Base-by-base conservation (phyloP, 805 yeast species). In the Blastobotrys parvus region DNA sequence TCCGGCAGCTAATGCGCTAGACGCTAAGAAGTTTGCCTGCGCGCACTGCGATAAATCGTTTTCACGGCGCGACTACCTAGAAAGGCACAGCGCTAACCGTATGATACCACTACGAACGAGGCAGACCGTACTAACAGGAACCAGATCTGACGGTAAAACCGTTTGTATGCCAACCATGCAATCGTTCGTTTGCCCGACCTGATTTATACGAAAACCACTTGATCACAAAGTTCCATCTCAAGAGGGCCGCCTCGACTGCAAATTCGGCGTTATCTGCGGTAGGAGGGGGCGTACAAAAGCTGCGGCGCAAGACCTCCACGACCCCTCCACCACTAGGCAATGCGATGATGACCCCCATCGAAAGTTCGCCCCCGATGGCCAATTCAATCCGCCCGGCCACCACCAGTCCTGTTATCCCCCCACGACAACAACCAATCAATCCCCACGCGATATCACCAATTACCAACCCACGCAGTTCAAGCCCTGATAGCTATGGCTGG, bases 151-250 rank as follows among this genome's bases (percentile, higher is more conserved):
- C 52, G 3, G 57, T 61, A n/a, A 61, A 61, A 47, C 66, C 66
- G 15, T 61, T 37, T 41, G 45, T 49, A 38, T 62, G 67, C 41
- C 43, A 49, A 19, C 54, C 54, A 16, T 62, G 67, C 51, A 49
- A 59, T 45, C 55, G 66, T 6, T 59, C 58, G 39, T 62, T 61
- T 45, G 53, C 58, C 21, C 52, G 67, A 8, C 50, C 53, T 17
- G 67, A 62, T 33, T 52, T 62, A 13, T 62, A 55, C 42, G 67
- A 62, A 39, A 62, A 62, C 48, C 66, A 62, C 33, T 43, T 61
- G 30, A 45, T 46, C 25, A 60, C 66, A 5, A 55, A 57, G 45
- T 53, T 61, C 36, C 65, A 62, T 39, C 53, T 57, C 15, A 54
- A 60, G 19, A 54, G 62, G 18, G 46, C 50, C 13, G 49, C 46